phyloP scores from a whole-genome alignment of 345 rosid species.

The Syzygium jambos region DNA sequence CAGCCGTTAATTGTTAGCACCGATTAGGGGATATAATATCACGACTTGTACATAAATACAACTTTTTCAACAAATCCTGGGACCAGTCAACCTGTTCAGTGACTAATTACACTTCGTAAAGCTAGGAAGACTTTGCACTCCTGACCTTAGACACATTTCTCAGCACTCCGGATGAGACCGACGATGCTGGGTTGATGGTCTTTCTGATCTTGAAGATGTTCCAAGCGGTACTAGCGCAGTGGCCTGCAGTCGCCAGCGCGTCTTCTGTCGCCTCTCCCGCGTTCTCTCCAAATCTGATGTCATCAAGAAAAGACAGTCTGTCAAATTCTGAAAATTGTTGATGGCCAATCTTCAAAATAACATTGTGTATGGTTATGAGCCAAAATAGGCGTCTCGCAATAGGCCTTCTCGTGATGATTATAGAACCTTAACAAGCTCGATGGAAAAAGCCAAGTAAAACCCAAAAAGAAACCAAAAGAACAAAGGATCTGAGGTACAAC shows the following conservation, averaged over 20 bases:
- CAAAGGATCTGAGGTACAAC: not conserved
- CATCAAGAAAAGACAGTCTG: not conserved
- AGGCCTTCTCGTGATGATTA: not conserved
- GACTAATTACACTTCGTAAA: not conserved
- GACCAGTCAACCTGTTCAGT: not conserved
- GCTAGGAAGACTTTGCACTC: not conserved
- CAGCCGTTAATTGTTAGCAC: not conserved
- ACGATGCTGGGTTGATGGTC: constrained; percentile 59
- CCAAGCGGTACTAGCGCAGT: constrained; percentile 59
- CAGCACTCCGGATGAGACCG: constrained; percentile 41
- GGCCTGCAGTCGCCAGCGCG: constrained; percentile 72
- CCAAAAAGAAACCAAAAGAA: not conserved
- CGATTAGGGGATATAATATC: not conserved
- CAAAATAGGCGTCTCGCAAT: accelerated
- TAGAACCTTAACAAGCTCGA: not conserved
- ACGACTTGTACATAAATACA: not conserved
- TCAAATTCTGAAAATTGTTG: not conserved
- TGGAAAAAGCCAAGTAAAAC: not conserved
- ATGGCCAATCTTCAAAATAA: not conserved
- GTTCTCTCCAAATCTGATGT: constrained; percentile 57
- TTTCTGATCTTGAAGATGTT: constrained; percentile 72
- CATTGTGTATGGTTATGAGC: not conserved
- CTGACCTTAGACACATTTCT: constrained; percentile 22
- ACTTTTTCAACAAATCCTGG: not conserved
- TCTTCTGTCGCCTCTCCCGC: constrained; percentile 81